Conservation (phyloP, 306 rosid species). For the Betula pendula region DNA sequence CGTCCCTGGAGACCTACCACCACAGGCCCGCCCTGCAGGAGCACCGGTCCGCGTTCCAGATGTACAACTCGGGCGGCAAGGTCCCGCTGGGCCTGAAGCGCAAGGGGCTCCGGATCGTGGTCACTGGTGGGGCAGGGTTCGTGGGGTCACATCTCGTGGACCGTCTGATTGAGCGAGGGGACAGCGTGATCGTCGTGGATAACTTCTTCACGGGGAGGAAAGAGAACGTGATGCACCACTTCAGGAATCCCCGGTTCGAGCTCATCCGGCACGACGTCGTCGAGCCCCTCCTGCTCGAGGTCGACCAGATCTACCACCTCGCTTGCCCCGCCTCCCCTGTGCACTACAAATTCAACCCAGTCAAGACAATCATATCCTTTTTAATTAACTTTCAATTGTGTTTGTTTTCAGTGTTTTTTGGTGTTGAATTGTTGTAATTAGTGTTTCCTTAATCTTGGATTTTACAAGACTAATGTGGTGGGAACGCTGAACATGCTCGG, state of each 20-base stretch:
- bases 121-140: conserved; percentile 93
- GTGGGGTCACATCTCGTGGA: conserved; percentile 94
- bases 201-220: conserved; percentile 92
- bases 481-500: conserved; percentile 98
- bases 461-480: conserved; percentile 96
- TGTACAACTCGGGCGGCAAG: conserved; percentile 65
- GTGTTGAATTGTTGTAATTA: background rate
- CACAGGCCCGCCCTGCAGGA: conserved; percentile 28
- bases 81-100: conserved; percentile 76
- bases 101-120: conserved; percentile 89
- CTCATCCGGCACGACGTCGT: conserved; percentile 96
- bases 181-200: conserved; percentile 89
- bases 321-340: conserved; percentile 99
- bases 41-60: conserved; percentile 30
- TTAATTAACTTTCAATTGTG: background rate
- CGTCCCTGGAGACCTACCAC: conserved; percentile 20
- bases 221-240: conserved; percentile 93
- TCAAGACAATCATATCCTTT: conserved; percentile 97
- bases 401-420: background rate
- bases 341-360: conserved; percentile 96
- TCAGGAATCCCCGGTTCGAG: conserved; percentile 85
- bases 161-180: conserved; percentile 87
- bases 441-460: conserved; percentile 38
- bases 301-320: conserved; percentile 97
- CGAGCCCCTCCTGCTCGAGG: conserved; percentile 86